Evolutionary conservation across 768 basidiomycete species (phyloP), one percentile per base, ranked within the genome.

Genomic region (Fomitopsis pulvina): DNA sequence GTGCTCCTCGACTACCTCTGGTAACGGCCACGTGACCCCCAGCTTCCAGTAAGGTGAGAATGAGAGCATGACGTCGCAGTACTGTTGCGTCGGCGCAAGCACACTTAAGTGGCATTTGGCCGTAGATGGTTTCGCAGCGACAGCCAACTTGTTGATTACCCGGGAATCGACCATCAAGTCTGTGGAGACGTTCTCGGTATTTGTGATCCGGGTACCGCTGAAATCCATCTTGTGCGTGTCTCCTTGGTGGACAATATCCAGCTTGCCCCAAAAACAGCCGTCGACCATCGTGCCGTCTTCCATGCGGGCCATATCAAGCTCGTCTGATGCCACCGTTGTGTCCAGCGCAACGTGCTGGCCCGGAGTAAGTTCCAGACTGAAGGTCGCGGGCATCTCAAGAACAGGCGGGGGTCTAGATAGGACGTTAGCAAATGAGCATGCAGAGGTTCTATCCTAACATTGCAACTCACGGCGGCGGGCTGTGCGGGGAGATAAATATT

Each of bases 301-400:
- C 85, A 89, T 90, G 44, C 87, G 78, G 2, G 90, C 85, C 90
- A 92, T 92, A 63, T 92, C 90, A 29, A 91, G 76, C 57, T 91
- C 90, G 40, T 77, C 79, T 2, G 90, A 91, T 46, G 78, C 74
- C 28, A 91, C 77, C 16, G 78, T 85, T 2, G 87, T 87, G 57
- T 92, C 90, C 18, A 92, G 75, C 5, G 82, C 86, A 47, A 92
- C 84, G 37, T 79, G 74, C 66, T 89, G 88, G 14, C 88, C 87
- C 0, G 87, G 89, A 4, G 71, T 66, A 25, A 92, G 78, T 65
- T 92, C 90, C 34, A 92, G 73, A 59, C 81, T 87, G 70, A 92
- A 91, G 3, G 80, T 82, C 3, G 84, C 90, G 3, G 85, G 85
- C 90, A 92, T 92, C 55, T 92, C 90, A 18, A 83, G 71, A 42